Evolutionary conservation across 2,329 filamentous ascomycete species (phyloP), one percentile per base, ranked within the genome.

Genomic region (Penicillium griseofulvum): DNA sequence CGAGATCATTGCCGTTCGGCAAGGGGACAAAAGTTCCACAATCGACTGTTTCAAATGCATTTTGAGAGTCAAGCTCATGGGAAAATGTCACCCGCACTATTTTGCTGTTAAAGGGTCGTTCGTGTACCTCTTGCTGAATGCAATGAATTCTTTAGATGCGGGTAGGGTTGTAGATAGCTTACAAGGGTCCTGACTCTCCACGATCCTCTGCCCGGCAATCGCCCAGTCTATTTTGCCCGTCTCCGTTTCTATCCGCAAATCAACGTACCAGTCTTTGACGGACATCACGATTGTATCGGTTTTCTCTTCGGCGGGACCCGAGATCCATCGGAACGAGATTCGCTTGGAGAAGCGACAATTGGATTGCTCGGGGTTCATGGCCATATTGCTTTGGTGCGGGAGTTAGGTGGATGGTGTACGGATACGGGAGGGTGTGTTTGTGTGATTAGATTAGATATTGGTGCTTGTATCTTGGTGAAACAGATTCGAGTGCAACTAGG

Each of bases 211-310:
- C 8, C 76, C 76, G 1, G 76, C 75, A 54, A 77, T 73, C 0
- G 72, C 75, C 76, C 76, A 78, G 59, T 78, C 75, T 33, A 78
- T 71, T 3, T 57, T 60, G 2, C 62, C 58, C 0, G 74, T 66
- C 5, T 55, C 24, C 53, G 72, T 74, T 39, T 73, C 68, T 16
- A 78, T 69, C 12, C 76, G 72, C 1, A 78, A 62, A 60, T 78
- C 76, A 5, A 78, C 68, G 50, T 75, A 78, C 68, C 74, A 78
- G 44, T 69, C 71, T 10, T 70, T 71, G 0, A 78, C 72, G 10
- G 73, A 74, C 58, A 78, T 69, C 48, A 77, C 74, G 6, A 76
- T 64, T 7, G 76, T 78, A 49, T 78, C 74, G 12, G 76, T 78
- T 34, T 70, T 74, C 55, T 78, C 76, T 28, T 69, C 72, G 1